Conservation (phyloP, 495 filamentous ascomycete genomes). For the Podospora didyma region DNA sequence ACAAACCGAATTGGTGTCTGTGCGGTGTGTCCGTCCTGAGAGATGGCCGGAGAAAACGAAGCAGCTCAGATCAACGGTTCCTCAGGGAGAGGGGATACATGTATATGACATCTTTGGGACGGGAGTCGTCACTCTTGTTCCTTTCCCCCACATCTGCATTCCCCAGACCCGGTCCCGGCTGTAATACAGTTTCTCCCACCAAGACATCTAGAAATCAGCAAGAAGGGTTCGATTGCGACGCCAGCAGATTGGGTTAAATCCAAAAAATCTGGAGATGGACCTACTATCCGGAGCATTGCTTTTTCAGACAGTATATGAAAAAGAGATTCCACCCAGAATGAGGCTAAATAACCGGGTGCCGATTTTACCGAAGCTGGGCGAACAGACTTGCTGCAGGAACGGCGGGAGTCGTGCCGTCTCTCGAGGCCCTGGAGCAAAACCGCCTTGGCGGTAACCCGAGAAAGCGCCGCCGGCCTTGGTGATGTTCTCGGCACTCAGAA, state of each 20-base stretch:
- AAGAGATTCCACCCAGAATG: constrained; percentile 7
- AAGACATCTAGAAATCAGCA: constrained; percentile 12
- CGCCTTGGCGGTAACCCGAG: constrained; percentile 22
- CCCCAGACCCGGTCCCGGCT: constrained; percentile 14
- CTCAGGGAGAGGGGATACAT: not conserved
- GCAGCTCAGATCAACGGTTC: not conserved
- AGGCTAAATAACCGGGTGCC: constrained; percentile 32
- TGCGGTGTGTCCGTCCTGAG: not conserved
- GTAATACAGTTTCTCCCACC: constrained; percentile 5
- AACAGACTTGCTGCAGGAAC: constrained; percentile 23
- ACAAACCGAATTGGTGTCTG: constrained; percentile 4
- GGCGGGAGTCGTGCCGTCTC: constrained; percentile 16
- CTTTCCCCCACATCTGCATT: not conserved
- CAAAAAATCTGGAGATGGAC: constrained; percentile 3
- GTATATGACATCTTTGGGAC: not conserved
- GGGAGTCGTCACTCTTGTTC: too few species aligned
- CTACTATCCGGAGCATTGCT: constrained; percentile 28
- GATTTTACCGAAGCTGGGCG: constrained; percentile 24
- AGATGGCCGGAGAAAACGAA: not conserved
- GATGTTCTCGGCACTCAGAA: constrained; percentile 17
- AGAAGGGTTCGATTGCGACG: constrained; percentile 6
- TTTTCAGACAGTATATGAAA: constrained; percentile 1
- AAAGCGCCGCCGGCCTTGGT: not conserved
- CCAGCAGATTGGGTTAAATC: constrained; percentile 5
- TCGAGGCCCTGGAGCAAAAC: constrained; percentile 2